phyloP scores from a whole-genome alignment of 345 rosid species.

The Clarkia xantiana region DNA sequence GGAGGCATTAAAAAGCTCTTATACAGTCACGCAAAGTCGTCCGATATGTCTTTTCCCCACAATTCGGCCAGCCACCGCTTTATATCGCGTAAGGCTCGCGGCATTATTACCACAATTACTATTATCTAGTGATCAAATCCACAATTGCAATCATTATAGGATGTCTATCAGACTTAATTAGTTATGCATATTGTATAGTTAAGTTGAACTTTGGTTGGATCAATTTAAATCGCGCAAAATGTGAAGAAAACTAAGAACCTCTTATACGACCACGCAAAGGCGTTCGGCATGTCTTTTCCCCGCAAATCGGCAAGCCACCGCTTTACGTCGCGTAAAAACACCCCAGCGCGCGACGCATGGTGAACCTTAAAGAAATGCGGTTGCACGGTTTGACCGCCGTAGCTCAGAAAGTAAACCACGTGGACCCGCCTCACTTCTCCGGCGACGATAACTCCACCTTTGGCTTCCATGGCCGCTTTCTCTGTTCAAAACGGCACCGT shows the following conservation, averaged over 20 bases:
- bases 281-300: slow-evolving; percentile 53
- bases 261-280: slow-evolving; percentile 66
- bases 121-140: no score
- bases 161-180: no score
- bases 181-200: no score
- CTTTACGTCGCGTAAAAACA: slow-evolving; percentile 62
- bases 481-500: no score
- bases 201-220: no score
- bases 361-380: slow-evolving; percentile 65
- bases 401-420: slow-evolving; percentile 56
- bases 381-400: slow-evolving; percentile 38
- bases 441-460: background rate
- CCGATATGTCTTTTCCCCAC: slow-evolving; percentile 59
- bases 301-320: slow-evolving; percentile 57
- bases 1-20: slow-evolving; percentile 27
- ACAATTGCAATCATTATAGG: no score
- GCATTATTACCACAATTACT: no score
- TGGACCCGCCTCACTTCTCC: slow-evolving; percentile 49
- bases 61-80: slow-evolving; percentile 58
- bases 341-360: slow-evolving; percentile 35
- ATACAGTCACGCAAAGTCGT: slow-evolving; percentile 53
- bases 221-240: no score
- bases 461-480: slow-evolving; percentile 7
- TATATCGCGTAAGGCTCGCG: slow-evolving; percentile 46
- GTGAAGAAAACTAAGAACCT: slow-evolving; percentile 21